Base-by-base conservation (phyloP, 2,329 filamentous ascomycete genomes). In the Phyllachora maydis region DNA sequence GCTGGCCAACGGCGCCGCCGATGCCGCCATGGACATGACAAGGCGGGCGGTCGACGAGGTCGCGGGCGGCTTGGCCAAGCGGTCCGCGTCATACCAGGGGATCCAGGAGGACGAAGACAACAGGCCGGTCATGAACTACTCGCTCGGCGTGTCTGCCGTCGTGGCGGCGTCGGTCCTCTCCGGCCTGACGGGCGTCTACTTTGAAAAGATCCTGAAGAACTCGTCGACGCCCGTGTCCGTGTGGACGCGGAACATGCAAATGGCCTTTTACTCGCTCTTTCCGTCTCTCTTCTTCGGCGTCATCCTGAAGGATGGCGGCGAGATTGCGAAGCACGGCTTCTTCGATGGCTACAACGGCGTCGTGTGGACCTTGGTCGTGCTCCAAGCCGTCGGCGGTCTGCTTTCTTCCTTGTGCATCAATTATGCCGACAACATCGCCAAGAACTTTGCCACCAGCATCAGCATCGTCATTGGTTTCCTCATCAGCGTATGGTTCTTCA, bases 341-440 rank as follows among this genome's bases (percentile, higher is more conserved):
- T 95, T 98, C 36, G 74, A 77, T 27, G 88, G 88, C 3, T 98
- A 95, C 50, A 93, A 91, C 43, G 75, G 67, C 59, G 60, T 85
- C 11, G 85, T 95, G 3, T 93, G 83, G 82, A 58, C 68, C 4
- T 76, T 82, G 4, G 77, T 95, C 35, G 42, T 69, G 5, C 62
- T 88, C 28, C 88, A 98, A 44, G 77, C 83, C 1, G 50, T 72
- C 17, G 83, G 83, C 16, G 88, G 85, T 13, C 63, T 95, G 14
- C 52, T 91, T n/a, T 72, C 79, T 7, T 76, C 75, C 2, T 59
- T 88, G 29, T 78, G 74, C 42, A 74, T 88, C 44, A 77, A 74
- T 31, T 78, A 81, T 41, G 70, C 76, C 4, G 76, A 88, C 50
- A 90, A 88, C 39, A 90, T 91, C 41, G 73, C 79, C 28, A 91